Conservation (phyloP, 225 moss, liverwort and hornwort genomes). For the Pseudisothecium myosuroides region DNA sequence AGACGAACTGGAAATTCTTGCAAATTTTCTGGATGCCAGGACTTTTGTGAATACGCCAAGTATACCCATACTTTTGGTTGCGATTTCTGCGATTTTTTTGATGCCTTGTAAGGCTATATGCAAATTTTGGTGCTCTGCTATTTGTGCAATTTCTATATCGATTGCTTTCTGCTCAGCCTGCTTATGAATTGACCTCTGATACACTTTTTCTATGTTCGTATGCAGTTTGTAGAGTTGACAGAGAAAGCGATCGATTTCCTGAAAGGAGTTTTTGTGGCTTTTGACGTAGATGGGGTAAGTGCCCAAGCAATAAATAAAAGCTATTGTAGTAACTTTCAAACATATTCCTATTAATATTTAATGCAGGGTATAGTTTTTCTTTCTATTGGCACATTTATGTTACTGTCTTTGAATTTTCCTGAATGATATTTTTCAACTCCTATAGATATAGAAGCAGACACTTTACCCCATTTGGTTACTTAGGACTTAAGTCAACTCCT, state of each 20-base stretch:
- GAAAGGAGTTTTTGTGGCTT: constrained; percentile 60
- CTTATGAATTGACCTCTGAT: neutral
- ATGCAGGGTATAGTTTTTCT: neutral
- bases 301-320: neutral
- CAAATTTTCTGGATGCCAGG: neutral
- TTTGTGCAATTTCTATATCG: neutral
- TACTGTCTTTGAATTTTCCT: neutral
- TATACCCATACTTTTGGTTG: neutral
- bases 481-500: neutral
- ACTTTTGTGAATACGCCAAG: neutral
- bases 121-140: neutral
- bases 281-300: constrained; percentile 74
- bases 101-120: neutral
- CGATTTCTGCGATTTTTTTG: neutral
- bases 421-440: neutral
- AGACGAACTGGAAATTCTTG: neutral
- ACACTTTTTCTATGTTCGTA: neutral
- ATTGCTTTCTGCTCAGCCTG: neutral
- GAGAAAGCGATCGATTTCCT: constrained; percentile 79
- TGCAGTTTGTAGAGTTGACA: constrained; percentile 88
- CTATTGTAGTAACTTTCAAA: neutral
- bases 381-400: neutral
- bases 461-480: neutral
- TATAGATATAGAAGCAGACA: neutral
- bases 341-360: neutral